Base-by-base conservation (phyloP, 2,329 filamentous ascomycete genomes). In the Neoscytalidium dimidiatum region DNA sequence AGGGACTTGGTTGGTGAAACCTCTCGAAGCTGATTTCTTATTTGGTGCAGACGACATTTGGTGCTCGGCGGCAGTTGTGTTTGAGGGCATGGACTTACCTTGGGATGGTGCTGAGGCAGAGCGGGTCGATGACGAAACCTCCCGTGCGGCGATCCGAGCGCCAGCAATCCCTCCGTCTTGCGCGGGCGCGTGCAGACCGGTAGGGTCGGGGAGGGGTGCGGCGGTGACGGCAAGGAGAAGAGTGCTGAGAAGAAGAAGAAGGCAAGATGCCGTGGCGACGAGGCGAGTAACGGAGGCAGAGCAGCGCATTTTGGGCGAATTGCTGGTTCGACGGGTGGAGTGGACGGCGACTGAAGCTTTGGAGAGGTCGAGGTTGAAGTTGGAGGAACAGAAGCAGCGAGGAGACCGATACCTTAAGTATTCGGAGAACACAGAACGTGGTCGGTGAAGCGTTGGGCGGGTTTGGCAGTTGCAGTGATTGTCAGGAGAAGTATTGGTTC, bases 401-500 rank as follows among this genome's bases (percentile, higher is more conserved):
- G 9, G 33, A 1, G 29, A 8, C n/a, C n/a, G 9, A 8, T 5
- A 6, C 41, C n/a, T 60, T 60, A 60, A 60, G 56, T 23, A 19
- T 5, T 28, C 4, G 17, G 17, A 9, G 11, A 41, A 19, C 6
- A 23, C 11, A 19, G 35, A 35, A 29, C 5, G 14, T 46, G 38
- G 38, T 46, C 26, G 56, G 56, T 60, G 56, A 33, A 60, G 56
- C 38, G 38, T 23, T 21, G 17, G 41, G 11, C 13, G 35, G 52
- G 52, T 33, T 31, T 23, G 11, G 52, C 6, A 23, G 52, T 56
- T n/a, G 52, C 41, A 33, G 14, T 26, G 56, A 60, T 60, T 44
- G 56, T 60, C 56, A 60, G 56, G 56, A 60, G 56, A 60, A 60
- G 56, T 60, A 60, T 60, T 60, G 56, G 53, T 19, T 56, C 13